Evolutionary conservation across 2,329 filamentous ascomycete genomes (phyloP).

Genomic region (Colletotrichum godetiae): DNA sequence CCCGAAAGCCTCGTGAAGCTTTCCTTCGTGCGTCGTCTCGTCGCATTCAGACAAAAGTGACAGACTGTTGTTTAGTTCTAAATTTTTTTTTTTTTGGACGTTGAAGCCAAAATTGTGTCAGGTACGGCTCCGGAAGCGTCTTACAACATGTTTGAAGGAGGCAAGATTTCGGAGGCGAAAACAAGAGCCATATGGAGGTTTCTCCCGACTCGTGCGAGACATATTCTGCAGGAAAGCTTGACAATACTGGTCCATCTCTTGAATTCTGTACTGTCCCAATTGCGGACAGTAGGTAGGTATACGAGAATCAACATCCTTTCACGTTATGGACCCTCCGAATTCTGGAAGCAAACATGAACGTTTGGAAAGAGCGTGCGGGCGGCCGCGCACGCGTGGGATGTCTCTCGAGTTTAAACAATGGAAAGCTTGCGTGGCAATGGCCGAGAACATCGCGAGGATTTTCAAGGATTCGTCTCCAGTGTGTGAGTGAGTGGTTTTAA

Average conservation of each 20-base stretch:
- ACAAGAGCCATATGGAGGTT: background rate
- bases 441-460: background rate
- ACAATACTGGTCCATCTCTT: background rate
- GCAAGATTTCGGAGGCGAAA: too few relatives aligned
- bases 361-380: background rate
- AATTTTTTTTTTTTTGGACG: too few relatives aligned
- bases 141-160: background rate
- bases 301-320: background rate
- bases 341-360: background rate
- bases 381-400: too few relatives aligned
- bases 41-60: background rate
- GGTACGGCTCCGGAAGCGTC: background rate
- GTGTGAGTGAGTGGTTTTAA: too few relatives aligned
- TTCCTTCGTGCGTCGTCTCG: background rate
- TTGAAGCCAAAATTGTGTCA: background rate
- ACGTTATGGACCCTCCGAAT: too few relatives aligned
- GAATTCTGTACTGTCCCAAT: background rate
- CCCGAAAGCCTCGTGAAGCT: background rate
- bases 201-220: background rate
- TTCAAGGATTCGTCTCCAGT: background rate
- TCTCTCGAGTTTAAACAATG: background rate
- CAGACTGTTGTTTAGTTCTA: background rate
- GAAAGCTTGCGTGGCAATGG: background rate
- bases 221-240: background rate
- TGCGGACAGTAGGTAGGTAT: background rate